Percentiles rank a stretch among this genome's conserved stretches.
Conservation (phyloP, 2,329 filamentous ascomycete species). For the Apiospora pterosperma region DNA sequence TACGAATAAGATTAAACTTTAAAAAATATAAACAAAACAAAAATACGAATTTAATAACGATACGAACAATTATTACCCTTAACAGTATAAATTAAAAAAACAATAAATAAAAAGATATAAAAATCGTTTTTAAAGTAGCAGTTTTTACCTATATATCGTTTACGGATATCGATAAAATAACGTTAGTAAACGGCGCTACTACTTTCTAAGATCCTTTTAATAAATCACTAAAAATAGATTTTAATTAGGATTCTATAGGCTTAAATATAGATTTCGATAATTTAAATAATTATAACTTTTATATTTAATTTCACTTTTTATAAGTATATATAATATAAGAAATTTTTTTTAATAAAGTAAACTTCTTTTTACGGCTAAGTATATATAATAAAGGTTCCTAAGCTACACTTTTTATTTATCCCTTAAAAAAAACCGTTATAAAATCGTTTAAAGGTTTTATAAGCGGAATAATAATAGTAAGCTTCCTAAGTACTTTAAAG, state of each 20-base stretch:
- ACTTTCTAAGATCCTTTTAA: too few species aligned
- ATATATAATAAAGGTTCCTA: neutral
- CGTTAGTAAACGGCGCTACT: too few species aligned
- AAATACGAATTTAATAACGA: neutral
- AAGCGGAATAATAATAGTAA: neutral
- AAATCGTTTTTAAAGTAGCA: neutral
- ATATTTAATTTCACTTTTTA: neutral
- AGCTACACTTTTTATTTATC: neutral
- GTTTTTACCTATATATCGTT: neutral
- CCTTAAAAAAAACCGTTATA: neutral
- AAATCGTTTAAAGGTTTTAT: neutral
- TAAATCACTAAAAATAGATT: too few species aligned
- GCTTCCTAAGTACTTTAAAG: neutral
- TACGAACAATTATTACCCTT: neutral
- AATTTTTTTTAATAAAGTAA: neutral
- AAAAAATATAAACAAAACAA: neutral
- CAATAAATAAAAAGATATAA: neutral
- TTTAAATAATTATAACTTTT: too few species aligned
- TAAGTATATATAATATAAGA: neutral
- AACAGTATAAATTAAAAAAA: neutral
- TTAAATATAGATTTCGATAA: too few species aligned
- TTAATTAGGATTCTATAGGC: neutral
- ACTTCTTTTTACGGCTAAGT: neutral
- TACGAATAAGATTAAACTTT: neutral
- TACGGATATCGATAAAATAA: neutral